These are phyloP conservation scores for Neonectria hederae DNA, from an alignment of 2,329 filamentous ascomycete species.

Conservation along the genomic window DNA sequence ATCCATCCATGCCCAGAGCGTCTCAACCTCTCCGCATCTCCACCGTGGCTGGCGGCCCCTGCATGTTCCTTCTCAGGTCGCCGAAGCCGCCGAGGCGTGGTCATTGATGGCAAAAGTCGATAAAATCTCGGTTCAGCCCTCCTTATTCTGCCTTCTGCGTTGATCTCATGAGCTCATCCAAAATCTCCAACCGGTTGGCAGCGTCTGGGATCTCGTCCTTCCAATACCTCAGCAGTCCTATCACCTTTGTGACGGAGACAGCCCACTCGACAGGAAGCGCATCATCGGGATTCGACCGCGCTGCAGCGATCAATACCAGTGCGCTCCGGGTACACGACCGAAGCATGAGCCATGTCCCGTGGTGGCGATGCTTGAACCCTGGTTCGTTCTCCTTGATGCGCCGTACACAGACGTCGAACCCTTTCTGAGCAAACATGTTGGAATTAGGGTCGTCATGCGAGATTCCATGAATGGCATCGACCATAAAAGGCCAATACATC, in stretches of 20 bases:
- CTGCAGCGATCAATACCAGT: slow-evolving; percentile 2
- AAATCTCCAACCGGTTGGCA: neutral
- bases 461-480: neutral
- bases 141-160: neutral
- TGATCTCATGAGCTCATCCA: neutral
- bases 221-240: neutral
- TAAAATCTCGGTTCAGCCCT: too few species aligned
- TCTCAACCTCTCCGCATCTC: too few species aligned
- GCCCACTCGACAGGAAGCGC: neutral
- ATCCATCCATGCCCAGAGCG: neutral
- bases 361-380: slow-evolving; percentile 4
- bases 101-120: too few species aligned
- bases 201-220: neutral
- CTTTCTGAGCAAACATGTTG: neutral
- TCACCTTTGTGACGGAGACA: neutral
- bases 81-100: neutral
- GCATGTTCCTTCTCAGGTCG: neutral
- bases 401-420: neutral
- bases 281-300: neutral
- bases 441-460: neutral
- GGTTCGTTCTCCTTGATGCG: neutral
- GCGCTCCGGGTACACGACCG: slow-evolving; percentile 9
- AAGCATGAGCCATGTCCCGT: slow-evolving; percentile 13
- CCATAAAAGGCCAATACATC: slow-evolving; percentile 14
- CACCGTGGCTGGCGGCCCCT: neutral